A percentile compares a stretch with the other conserved stretches of the same genome.
Conservation (phyloP, 148 eudicot genomes). For the Polygonum aviculare region DNA sequence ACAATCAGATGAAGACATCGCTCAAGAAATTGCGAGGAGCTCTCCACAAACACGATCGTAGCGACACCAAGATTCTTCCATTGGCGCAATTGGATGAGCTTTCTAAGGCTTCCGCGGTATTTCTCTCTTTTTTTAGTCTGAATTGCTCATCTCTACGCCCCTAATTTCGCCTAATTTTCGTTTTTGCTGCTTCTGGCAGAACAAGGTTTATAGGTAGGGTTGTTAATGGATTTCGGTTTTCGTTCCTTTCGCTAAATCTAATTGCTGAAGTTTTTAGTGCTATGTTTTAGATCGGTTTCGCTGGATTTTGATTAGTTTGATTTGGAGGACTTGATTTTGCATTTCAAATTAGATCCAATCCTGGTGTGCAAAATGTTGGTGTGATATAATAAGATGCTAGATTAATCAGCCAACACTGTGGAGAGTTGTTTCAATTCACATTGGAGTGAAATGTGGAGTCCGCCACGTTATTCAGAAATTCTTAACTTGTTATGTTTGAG, state of each 20-base stretch:
- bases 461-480: background rate
- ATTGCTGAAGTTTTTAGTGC: background rate
- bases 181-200: background rate
- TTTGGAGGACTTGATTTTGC: background rate
- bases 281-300: background rate
- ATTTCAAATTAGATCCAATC: background rate
- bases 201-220: background rate
- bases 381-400: background rate
- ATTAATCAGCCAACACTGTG: background rate
- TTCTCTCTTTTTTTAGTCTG: background rate
- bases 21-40: slow-evolving; percentile 55
- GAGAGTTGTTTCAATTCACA: background rate
- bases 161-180: background rate
- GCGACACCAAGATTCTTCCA: slow-evolving; percentile 35
- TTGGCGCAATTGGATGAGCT: slow-evolving; percentile 65
- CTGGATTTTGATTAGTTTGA: too few species aligned
- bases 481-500: background rate
- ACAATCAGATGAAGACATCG: slow-evolving; percentile 56
- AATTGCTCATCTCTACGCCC: background rate
- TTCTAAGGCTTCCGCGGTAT: slow-evolving; percentile 62
- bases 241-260: background rate
- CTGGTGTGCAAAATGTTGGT: background rate
- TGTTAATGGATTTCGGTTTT: background rate
- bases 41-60: slow-evolving; percentile 35
- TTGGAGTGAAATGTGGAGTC: background rate